Percentiles rank a stretch among this genome's conserved stretches.
These are phyloP conservation scores for Myriosclerotinia curreyana DNA, from an alignment of 2,329 filamentous ascomycete genomes.

Conservation along the genomic window DNA sequence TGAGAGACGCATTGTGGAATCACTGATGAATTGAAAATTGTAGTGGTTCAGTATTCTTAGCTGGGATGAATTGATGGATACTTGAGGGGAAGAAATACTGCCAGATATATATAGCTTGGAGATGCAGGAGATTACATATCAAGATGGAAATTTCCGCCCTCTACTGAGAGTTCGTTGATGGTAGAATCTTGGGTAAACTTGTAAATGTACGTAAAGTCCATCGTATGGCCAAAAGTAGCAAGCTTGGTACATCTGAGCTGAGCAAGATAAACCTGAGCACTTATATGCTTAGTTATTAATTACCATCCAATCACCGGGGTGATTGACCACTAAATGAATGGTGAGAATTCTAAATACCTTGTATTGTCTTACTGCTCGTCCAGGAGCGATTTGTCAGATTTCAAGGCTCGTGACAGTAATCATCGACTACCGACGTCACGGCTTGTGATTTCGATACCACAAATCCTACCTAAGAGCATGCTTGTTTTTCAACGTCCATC, in stretches of 20 bases:
- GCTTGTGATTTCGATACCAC: background rate
- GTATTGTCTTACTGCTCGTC: background rate
- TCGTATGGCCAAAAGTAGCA: slow-evolving; percentile 6
- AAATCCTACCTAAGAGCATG: background rate
- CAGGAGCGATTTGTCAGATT: background rate
- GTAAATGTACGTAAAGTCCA: background rate
- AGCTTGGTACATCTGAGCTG: background rate
- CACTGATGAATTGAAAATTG: background rate
- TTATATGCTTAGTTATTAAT: background rate
- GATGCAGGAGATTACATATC: background rate
- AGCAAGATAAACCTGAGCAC: background rate
- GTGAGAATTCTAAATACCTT: background rate
- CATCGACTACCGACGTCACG: background rate
- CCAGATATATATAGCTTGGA: background rate
- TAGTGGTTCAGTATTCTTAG: background rate
- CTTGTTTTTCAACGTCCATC: background rate
- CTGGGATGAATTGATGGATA: too few species aligned
- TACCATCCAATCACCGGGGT: background rate
- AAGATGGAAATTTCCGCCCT: background rate
- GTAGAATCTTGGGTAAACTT: background rate
- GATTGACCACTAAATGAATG: background rate
- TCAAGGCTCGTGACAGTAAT: background rate
- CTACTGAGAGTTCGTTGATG: background rate
- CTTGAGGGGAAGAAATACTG: background rate
- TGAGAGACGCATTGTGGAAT: background rate